Percentiles rank a stretch among this genome's conserved stretches.
Evolutionary conservation across 768 basidiomycete genomes (phyloP).

Genomic region (Agaricus subrufescens): DNA sequence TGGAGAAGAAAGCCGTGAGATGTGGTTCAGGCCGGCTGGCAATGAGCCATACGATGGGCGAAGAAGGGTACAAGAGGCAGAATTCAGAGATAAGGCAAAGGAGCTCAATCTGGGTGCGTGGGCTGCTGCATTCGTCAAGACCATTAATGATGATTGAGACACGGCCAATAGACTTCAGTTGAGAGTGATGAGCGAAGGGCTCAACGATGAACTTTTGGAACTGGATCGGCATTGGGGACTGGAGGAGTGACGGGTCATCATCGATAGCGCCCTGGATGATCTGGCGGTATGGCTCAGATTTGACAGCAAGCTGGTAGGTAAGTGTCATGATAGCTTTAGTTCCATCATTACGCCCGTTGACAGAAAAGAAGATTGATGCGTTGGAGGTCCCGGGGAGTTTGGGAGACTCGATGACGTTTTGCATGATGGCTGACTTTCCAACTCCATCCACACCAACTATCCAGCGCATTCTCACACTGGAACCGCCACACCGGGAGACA

Average conservation of each 20-base stretch:
- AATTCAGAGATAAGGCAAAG: background rate
- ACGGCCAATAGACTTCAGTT: too few relatives aligned
- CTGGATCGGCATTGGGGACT: conserved; percentile 10
- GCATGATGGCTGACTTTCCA: background rate
- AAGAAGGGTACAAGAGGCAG: background rate
- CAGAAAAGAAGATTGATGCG: background rate
- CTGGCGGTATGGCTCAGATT: background rate
- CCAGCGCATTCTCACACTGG: too few relatives aligned
- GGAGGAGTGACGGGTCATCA: conserved; percentile 4
- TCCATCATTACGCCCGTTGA: background rate
- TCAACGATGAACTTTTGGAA: conserved; percentile 12
- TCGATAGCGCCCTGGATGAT: conserved; percentile 9
- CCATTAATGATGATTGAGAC: conserved; percentile 1
- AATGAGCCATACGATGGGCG: background rate
- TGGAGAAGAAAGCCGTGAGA: background rate
- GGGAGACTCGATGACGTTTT: background rate
- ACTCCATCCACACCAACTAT: too few relatives aligned
- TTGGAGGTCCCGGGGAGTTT: too few relatives aligned
- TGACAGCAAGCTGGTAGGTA: conserved; percentile 16
- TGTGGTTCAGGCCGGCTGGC: background rate
- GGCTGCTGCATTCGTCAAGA: background rate
- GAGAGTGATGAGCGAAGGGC: background rate
- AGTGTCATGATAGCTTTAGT: conserved; percentile 11
- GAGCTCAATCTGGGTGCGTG: background rate
- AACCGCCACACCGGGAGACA: too few relatives aligned